Percentiles rank a stretch among this genome's conserved stretches.
These are phyloP conservation scores for Penicillium coffeae DNA, from an alignment of 495 filamentous ascomycete genomes.

Conservation along the genomic window DNA sequence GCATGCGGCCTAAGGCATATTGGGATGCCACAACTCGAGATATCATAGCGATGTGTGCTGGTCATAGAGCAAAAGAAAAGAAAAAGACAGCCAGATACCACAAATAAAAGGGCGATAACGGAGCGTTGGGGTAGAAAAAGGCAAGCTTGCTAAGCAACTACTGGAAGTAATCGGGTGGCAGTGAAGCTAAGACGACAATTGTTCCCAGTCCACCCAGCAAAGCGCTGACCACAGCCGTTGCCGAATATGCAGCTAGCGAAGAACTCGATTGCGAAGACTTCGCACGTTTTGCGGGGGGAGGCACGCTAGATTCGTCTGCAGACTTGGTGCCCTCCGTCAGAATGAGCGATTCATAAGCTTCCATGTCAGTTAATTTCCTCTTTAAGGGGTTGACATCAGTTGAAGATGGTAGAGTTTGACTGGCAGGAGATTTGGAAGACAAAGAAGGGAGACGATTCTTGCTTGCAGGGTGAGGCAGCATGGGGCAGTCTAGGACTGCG, in stretches of 20 bases:
- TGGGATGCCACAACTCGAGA: too few relatives aligned
- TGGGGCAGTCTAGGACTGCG: too few relatives aligned
- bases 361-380: conserved; percentile 35
- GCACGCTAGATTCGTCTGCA: conserved; percentile 8
- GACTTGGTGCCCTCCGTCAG: background rate
- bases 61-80: too few relatives aligned
- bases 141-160: background rate
- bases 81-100: too few relatives aligned
- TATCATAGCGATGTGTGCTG: too few relatives aligned
- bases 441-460: too few relatives aligned
- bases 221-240: conserved; percentile 42
- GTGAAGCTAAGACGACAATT: conserved; percentile 44
- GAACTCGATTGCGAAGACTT: conserved; percentile 19
- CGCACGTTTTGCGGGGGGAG: conserved; percentile 30
- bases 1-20: too few relatives aligned
- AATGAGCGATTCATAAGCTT: background rate
- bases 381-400: conserved; percentile 16
- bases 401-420: too few relatives aligned
- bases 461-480: too few relatives aligned
- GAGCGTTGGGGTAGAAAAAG: too few relatives aligned
- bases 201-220: conserved; percentile 48
- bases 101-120: too few relatives aligned
- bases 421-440: too few relatives aligned
- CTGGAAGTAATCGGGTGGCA: conserved; percentile 42
- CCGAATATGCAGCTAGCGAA: conserved; percentile 36